Evolutionary conservation across 257 asterid species (phyloP).

Genomic region (Buddleja alternifolia): DNA sequence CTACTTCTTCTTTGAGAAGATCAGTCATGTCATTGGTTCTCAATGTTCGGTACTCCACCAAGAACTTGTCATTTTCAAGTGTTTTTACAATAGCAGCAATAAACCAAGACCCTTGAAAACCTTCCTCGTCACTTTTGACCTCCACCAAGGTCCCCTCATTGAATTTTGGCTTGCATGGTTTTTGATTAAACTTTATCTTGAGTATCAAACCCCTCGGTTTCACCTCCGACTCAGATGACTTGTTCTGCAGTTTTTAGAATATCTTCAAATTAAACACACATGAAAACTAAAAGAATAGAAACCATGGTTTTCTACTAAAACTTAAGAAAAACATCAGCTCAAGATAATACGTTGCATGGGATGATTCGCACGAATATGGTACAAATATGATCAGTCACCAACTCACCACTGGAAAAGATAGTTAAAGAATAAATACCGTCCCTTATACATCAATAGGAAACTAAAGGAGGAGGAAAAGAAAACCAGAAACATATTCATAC

Average conservation of each 20-base stretch:
- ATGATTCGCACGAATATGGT: neutral
- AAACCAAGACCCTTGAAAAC: constrained; percentile 51
- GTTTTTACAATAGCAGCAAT: constrained; percentile 43
- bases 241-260: constrained; percentile 37
- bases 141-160: constrained; percentile 54
- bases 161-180: constrained; percentile 28
- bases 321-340: neutral
- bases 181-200: constrained; percentile 39
- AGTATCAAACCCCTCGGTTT: constrained; percentile 40
- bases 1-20: constrained; percentile 47
- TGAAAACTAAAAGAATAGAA: neutral
- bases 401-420: neutral
- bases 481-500: neutral
- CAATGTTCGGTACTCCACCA: constrained; percentile 53
- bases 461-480: neutral
- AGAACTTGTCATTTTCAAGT: constrained; percentile 33
- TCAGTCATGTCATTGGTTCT: constrained; percentile 38
- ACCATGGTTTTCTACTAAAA: constrained; percentile 10
- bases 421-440: neutral
- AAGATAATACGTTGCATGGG: neutral
- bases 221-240: constrained; percentile 30
- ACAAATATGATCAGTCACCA: constrained; percentile 12
- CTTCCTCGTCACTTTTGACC: constrained; percentile 42
- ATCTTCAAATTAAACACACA: neutral
- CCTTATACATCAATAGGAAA: neutral